Evolutionary conservation across 1,284 basidiomycete genomes (phyloP).

Genomic region (Irpex sp.): DNA sequence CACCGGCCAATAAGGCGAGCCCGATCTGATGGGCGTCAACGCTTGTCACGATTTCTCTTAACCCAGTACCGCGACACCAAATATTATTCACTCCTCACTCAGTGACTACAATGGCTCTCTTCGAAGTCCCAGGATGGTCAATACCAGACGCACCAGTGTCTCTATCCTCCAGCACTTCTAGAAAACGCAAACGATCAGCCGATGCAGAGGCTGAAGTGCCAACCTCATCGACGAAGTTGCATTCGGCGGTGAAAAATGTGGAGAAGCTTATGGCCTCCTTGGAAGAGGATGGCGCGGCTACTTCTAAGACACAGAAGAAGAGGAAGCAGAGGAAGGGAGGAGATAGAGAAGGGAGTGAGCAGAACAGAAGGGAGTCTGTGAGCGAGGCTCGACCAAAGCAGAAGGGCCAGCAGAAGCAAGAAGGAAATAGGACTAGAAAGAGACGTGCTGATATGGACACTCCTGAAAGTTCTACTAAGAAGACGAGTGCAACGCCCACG

Average conservation of each 20-base stretch:
- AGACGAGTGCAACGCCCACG: neutral
- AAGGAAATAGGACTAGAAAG: neutral
- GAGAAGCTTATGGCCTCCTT: conserved; percentile 76
- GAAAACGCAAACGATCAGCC: conserved; percentile 63
- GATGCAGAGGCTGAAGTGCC: conserved; percentile 10
- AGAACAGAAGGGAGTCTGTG: conserved; percentile 8
- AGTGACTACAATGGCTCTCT: conserved; percentile 42
- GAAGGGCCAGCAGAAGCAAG: conserved; percentile 14
- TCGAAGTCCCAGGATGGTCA: conserved; percentile 74
- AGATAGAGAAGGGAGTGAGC: conserved; percentile 1
- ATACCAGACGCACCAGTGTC: conserved; percentile 43
- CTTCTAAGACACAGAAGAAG: conserved; percentile 10
- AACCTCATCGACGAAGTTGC: conserved; percentile 34
- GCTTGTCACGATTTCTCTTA: neutral
- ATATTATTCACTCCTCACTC: neutral
- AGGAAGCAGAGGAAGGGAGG: conserved; percentile 16
- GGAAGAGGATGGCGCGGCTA: conserved; percentile 25
- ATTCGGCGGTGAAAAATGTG: conserved; percentile 61
- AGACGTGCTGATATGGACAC: too few relatives aligned
- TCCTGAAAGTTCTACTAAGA: neutral
- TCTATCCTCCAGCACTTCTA: conserved; percentile 33
- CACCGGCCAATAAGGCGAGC: too few relatives aligned
- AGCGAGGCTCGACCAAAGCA: conserved; percentile 10
- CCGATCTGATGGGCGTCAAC: neutral
- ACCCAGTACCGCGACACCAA: neutral